Conservation (phyloP, 2,329 filamentous ascomycete species). For the Phialocephala sp. region DNA sequence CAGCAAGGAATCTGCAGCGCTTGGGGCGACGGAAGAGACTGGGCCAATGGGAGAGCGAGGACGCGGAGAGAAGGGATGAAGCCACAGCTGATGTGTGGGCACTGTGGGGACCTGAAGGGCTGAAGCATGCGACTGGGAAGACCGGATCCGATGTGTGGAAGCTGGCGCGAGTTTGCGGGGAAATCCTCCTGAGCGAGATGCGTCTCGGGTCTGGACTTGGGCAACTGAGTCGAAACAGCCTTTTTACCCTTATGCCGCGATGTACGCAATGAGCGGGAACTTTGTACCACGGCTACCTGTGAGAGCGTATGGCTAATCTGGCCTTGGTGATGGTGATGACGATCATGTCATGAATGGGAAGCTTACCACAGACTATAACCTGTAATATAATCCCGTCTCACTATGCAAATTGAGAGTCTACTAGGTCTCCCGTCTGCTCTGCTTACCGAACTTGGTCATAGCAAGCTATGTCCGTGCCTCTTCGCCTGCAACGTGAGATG, state of each 20-base stretch:
- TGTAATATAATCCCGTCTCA: not conserved
- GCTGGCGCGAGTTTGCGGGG: not conserved
- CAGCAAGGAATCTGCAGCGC: not conserved
- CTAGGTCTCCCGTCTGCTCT: no score
- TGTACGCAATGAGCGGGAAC: not conserved
- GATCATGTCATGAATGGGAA: no score
- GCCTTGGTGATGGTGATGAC: no score
- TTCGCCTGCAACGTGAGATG: not conserved
- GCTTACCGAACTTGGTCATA: no score
- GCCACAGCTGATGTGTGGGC: constrained; percentile 20
- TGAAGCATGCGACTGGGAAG: not conserved
- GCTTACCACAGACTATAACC: no score
- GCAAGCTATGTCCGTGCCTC: no score
- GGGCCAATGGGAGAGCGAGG: constrained; percentile 11
- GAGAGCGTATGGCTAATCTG: not conserved
- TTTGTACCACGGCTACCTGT: not conserved
- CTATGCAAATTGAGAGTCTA: not conserved
- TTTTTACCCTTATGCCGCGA: not conserved
- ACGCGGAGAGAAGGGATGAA: constrained; percentile 6
- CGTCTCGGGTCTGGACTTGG: not conserved
- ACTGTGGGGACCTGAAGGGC: not conserved
- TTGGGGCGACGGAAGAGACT: not conserved
- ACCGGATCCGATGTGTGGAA: constrained; percentile 6
- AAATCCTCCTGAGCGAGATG: not conserved
- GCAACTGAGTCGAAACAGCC: not conserved